Base-by-base conservation (phyloP, 2,329 filamentous ascomycete genomes). In the Colletotrichum horii region DNA sequence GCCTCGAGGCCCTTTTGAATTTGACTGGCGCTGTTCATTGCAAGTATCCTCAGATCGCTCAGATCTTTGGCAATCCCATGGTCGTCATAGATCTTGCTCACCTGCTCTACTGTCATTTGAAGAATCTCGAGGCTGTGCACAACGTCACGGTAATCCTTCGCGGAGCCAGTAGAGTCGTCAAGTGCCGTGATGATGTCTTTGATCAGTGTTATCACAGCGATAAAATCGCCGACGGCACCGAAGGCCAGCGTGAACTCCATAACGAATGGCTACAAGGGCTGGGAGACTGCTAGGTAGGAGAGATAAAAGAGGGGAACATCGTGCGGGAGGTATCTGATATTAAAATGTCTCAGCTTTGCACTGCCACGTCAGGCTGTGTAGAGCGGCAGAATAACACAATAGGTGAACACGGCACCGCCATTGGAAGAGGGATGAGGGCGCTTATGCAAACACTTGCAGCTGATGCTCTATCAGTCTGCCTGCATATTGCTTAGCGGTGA, bases 201-300 rank as follows among this genome's bases (percentile, higher is more conserved):
- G 22, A 81, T 77, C 4, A 83, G 38, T 6, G 81, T 66, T 55
- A 73, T 77, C 2, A 82, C 78, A 4, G 79, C 74, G 11, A 83
- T 80, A 11, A 83, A 80, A 66, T 83, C 82, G n/a, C 82, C 79
- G 16, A 81, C 76, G 6, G 79, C 78, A 8, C 81, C 80, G 62
- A 83, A 82, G 4, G 80, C 78, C 3, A 83, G 69, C 1, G 81
- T 26, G 19, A 68, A 15, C 19, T 62, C 36, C 70, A 73, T 73
- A 16, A 38, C 7, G 15, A 16, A 34, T 32, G 32, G 32, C 32
- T 32, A 12, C 30, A 32, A 36, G 4, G 19, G 4, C 16, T 11
- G 22, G 3, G 16, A 12, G 19, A 6, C 22, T 22, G 8, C 14
- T 55, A n/a, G 24, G 0, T 12, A 22, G 24, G 48, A 55, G 2